Conservation (phyloP, 2,329 filamentous ascomycete species). For the Ophiosphaerella narmari region DNA sequence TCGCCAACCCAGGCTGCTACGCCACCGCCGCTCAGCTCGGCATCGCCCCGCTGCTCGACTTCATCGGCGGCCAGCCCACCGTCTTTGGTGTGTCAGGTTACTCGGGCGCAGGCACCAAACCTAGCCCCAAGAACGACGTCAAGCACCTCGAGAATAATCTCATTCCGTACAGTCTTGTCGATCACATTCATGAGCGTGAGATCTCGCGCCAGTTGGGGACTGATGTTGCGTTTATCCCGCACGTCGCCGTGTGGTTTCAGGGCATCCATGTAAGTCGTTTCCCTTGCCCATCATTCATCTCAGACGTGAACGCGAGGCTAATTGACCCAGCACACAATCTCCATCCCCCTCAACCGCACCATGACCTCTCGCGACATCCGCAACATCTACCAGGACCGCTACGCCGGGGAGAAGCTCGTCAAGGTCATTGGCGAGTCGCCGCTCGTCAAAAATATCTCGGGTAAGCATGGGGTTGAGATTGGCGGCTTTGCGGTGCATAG, state of each 20-base stretch:
- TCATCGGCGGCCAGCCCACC: slow-evolving; percentile 77
- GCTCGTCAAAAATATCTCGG: slow-evolving; percentile 79
- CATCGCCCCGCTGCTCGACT: slow-evolving; percentile 78
- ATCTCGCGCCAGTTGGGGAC: slow-evolving; percentile 78
- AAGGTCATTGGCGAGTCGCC: slow-evolving; percentile 90
- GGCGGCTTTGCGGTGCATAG: slow-evolving; percentile 94
- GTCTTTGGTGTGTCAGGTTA: slow-evolving; percentile 93
- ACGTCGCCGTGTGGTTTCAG: slow-evolving; percentile 96
- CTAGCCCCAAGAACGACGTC: slow-evolving; percentile 90
- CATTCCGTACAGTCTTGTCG: slow-evolving; percentile 87
- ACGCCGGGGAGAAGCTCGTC: slow-evolving; percentile 92
- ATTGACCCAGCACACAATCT: slow-evolving; percentile 72
- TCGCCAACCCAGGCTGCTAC: slow-evolving; percentile 94
- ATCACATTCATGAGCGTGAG: slow-evolving; percentile 93
- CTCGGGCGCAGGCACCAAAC: slow-evolving; percentile 93
- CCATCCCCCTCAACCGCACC: slow-evolving; percentile 79
- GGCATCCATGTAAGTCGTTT: slow-evolving; percentile 70
- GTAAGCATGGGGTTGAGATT: slow-evolving; percentile 89
- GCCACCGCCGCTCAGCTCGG: slow-evolving; percentile 90
- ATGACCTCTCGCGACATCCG: slow-evolving; percentile 93
- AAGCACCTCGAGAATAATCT: slow-evolving; percentile 82
- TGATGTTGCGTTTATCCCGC: slow-evolving; percentile 83
- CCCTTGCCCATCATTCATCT: neutral
- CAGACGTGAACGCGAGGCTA: no score
- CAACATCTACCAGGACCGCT: slow-evolving; percentile 93